Evolutionary conservation across 352 stramenopile species (phyloP).

Genomic region (Paralagenidium karlingii): DNA sequence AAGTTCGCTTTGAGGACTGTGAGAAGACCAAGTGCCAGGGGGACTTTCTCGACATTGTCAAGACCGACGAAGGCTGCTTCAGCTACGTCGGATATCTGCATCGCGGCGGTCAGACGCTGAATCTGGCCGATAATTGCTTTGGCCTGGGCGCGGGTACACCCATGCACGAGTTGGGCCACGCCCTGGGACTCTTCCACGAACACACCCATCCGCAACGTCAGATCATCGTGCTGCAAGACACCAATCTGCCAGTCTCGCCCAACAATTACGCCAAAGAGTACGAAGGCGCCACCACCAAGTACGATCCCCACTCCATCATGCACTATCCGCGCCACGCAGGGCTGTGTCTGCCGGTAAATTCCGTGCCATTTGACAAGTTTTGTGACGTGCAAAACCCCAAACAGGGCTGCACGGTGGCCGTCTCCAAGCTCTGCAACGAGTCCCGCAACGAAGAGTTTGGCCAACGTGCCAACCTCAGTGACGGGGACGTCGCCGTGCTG

Average conservation of each 20-base stretch:
- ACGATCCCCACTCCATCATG: slow-evolving; percentile 67
- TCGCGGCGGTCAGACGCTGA: slow-evolving; percentile 50
- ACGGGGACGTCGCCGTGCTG: slow-evolving; percentile 46
- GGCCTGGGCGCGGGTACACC: slow-evolving; percentile 26
- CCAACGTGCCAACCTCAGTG: slow-evolving; percentile 32
- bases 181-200: slow-evolving; percentile 55
- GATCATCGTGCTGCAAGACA: slow-evolving; percentile 59
- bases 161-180: slow-evolving; percentile 60
- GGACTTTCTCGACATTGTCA: slow-evolving; percentile 55
- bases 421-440: slow-evolving; percentile 52
- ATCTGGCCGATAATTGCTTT: slow-evolving; percentile 57
- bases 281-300: slow-evolving; percentile 42
- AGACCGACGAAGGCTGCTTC: slow-evolving; percentile 62
- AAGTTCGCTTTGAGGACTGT: slow-evolving; percentile 53
- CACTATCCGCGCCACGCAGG: slow-evolving; percentile 50
- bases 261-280: slow-evolving; percentile 63
- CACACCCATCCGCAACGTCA: slow-evolving; percentile 50
- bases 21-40: slow-evolving; percentile 33
- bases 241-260: slow-evolving; percentile 39
- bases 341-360: slow-evolving; percentile 59
- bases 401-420: slow-evolving; percentile 53
- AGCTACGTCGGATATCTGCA: slow-evolving; percentile 61
- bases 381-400: too few species aligned
- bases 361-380: slow-evolving; percentile 47
- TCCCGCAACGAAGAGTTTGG: slow-evolving; percentile 46